Percentiles rank a stretch among this genome's conserved stretches.
These are phyloP conservation scores for Zygosaccharomyces bailii DNA, from an alignment of 805 yeast genomes.

Conservation along the genomic window DNA sequence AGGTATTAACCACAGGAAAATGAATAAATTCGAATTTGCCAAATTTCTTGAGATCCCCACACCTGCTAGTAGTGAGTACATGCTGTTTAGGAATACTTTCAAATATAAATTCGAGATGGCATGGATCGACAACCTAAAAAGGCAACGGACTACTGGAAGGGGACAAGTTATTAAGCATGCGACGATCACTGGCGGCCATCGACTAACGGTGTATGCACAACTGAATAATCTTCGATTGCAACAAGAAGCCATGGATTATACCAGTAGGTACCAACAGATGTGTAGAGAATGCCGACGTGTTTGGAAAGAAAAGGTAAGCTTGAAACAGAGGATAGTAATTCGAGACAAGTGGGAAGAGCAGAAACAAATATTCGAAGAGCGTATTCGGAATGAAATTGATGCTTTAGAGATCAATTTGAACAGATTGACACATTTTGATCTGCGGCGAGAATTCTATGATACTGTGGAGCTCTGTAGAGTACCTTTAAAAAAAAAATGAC, in stretches of 20 bases:
- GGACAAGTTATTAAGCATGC: conserved; percentile 6
- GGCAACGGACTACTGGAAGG: conserved; percentile 2
- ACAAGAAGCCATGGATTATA: conserved; percentile 10
- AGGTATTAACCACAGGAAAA: conserved; percentile 13
- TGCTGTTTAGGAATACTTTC: conserved; percentile 25
- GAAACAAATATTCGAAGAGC: conserved; percentile 13
- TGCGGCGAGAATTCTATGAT: conserved; percentile 6
- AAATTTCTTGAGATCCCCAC: conserved; percentile 23
- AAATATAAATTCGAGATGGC: conserved; percentile 19
- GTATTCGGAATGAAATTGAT: conserved; percentile 16
- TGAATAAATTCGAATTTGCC: conserved; percentile 25
- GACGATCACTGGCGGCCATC: conserved; percentile 7
- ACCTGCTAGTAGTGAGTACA: conserved; percentile 27
- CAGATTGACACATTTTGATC: conserved; percentile 6
- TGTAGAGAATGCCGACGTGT: conserved; percentile 26
- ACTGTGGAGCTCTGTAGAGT: conserved; percentile 4
- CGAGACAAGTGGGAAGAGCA: conserved; percentile 17
- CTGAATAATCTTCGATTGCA: not conserved
- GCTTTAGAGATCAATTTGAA: conserved; percentile 14
- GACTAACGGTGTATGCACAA: not conserved
- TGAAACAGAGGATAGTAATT: conserved; percentile 18
- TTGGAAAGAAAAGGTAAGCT: conserved; percentile 24
- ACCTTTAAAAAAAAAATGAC: conserved; percentile 13
- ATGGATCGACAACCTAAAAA: conserved; percentile 16
- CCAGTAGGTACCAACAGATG: conserved; percentile 23